Conservation (phyloP, 352 stramenopile genomes). For the Phytopythium sindhum region DNA sequence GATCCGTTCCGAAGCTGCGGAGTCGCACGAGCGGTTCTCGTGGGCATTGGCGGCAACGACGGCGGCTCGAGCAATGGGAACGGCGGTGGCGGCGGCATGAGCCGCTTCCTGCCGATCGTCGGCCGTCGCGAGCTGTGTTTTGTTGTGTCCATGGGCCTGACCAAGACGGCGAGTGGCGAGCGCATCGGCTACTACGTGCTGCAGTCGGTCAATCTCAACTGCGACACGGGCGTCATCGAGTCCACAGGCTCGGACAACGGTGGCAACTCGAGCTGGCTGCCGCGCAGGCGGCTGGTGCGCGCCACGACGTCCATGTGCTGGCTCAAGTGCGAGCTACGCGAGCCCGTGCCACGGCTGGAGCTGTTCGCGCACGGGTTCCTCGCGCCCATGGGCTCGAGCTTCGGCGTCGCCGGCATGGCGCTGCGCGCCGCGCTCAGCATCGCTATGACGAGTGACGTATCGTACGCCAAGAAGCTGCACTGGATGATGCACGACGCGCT, state of each 20-base stretch:
- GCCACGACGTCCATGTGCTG: constrained; percentile 35
- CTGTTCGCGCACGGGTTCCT: constrained; percentile 44
- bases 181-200: constrained; percentile 36
- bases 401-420: constrained; percentile 25
- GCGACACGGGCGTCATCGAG: constrained; percentile 2
- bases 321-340: constrained; percentile 36
- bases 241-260: not conserved
- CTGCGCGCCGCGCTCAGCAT: constrained; percentile 19
- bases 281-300: constrained; percentile 8
- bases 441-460: constrained; percentile 30
- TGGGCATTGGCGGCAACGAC: constrained; percentile 10
- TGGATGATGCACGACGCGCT: constrained; percentile 43
- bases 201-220: constrained; percentile 34
- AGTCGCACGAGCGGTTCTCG: constrained; percentile 31
- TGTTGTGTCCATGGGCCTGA: constrained; percentile 28
- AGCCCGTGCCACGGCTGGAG: constrained; percentile 19
- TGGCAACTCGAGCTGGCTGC: not conserved
- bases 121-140: constrained; percentile 31
- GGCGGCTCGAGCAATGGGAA: constrained; percentile 27
- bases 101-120: constrained; percentile 22
- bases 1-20: constrained; percentile 37
- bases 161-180: constrained; percentile 22
- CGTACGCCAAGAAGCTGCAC: constrained; percentile 39
- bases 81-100: constrained; percentile 11
- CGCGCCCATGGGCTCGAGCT: constrained; percentile 26